Evolutionary conservation across 768 basidiomycete species (phyloP).

Genomic region (Galerina sulciceps): DNA sequence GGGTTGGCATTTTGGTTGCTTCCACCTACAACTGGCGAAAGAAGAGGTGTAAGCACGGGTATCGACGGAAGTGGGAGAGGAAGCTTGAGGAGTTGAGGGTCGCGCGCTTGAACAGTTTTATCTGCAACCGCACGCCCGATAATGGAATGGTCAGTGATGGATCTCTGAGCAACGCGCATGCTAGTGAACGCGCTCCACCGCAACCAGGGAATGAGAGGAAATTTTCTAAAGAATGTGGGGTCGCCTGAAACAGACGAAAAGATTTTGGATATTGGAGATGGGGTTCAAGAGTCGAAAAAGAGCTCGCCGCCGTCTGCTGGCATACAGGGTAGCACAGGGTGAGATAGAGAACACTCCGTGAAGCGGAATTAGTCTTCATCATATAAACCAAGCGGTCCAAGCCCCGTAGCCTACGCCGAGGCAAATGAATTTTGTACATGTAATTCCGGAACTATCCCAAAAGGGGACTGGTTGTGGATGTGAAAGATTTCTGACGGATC

Average conservation of each 20-base stretch:
- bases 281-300: not conserved
- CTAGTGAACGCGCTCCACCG: not conserved
- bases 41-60: conserved; percentile 42
- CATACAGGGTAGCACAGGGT: conserved; percentile 10
- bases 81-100: conserved; percentile 41
- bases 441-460: conserved; percentile 16
- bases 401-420: not conserved
- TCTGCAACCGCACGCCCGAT: conserved; percentile 18
- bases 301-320: conserved; percentile 6
- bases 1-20: conserved; percentile 17
- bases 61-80: conserved; percentile 43
- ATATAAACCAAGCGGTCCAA: conserved; percentile 3
- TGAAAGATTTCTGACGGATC: conserved; percentile 11
- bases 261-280: not conserved
- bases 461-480: conserved; percentile 7
- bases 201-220: not conserved
- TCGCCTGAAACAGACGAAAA: conserved; percentile 6
- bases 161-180: conserved; percentile 13
- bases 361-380: conserved; percentile 1
- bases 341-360: not conserved
- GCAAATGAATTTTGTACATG: not conserved
- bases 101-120: conserved; percentile 35
- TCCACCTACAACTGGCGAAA: conserved; percentile 36
- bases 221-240: conserved; percentile 16
- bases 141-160: conserved; percentile 5